phyloP scores from a whole-genome alignment of 345 rosid species.

The Orychophragmus violaceus region DNA sequence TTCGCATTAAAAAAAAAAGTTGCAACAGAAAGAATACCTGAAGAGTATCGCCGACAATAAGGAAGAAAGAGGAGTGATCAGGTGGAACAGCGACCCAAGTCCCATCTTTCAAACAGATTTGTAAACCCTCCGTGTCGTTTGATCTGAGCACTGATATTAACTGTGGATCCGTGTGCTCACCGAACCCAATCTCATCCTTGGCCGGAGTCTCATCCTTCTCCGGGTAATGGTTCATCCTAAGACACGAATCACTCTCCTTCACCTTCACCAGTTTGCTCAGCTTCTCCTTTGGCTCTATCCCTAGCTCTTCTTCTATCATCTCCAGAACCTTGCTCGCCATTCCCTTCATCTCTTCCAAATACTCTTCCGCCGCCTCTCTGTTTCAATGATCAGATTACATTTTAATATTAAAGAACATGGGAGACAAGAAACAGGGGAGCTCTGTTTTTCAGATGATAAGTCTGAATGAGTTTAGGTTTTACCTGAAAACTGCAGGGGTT shows the following conservation, averaged over 20 bases:
- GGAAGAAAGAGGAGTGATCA: constrained; percentile 67
- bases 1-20: neutral
- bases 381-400: neutral
- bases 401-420: neutral
- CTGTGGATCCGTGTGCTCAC: constrained; percentile 93
- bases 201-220: constrained; percentile 30
- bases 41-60: constrained; percentile 76
- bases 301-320: constrained; percentile 58
- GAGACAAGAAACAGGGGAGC: neutral
- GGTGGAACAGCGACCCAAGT: constrained; percentile 79
- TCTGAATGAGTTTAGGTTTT: neutral
- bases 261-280: constrained; percentile 56
- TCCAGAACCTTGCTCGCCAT: constrained; percentile 64
- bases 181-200: constrained; percentile 48
- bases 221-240: constrained; percentile 81
- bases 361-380: constrained; percentile 54
- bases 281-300: constrained; percentile 43
- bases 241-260: constrained; percentile 67
- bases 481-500: constrained; percentile 45
- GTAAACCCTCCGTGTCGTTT: constrained; percentile 71
- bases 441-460: neutral
- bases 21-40: constrained; percentile 43
- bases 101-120: constrained; percentile 57
- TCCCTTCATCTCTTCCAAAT: constrained; percentile 46
- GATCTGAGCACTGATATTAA: constrained; percentile 72